A percentile compares a stretch with the other conserved stretches of the same genome.
Conservation (phyloP, 768 basidiomycete species). For the Kwoniella europaea region DNA sequence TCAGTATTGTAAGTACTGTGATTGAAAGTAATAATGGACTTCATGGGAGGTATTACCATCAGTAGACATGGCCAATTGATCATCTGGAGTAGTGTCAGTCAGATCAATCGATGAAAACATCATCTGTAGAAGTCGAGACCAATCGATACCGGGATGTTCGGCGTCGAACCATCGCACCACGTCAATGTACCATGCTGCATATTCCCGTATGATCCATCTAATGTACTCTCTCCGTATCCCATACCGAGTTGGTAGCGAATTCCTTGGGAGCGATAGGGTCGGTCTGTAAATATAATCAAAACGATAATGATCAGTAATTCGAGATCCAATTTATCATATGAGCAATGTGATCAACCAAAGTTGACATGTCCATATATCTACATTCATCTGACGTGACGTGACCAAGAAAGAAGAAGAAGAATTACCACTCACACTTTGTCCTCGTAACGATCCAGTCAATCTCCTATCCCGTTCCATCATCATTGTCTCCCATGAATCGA, state of each 20-base stretch:
- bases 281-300: constrained; percentile 61
- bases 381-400: no score
- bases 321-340: no score
- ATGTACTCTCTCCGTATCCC: constrained; percentile 68
- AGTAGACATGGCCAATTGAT: no score
- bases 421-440: constrained; percentile 73
- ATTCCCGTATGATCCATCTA: constrained; percentile 15
- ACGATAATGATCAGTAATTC: background rate
- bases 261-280: constrained; percentile 71
- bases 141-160: background rate
- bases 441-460: constrained; percentile 82
- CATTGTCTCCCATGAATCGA: constrained; percentile 92
- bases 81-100: no score
- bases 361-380: no score
- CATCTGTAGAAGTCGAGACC: background rate
- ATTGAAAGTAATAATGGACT: no score
- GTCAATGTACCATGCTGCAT: background rate
- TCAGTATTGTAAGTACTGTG: no score
- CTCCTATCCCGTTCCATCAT: constrained; percentile 92
- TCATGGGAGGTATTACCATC: no score
- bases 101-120: no score
- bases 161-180: background rate
- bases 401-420: background rate
- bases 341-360: no score
- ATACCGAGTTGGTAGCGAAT: constrained; percentile 74